Percentiles rank a stretch among this genome's conserved stretches.
Conservation (phyloP, 768 basidiomycete genomes). For the Trichaptum fuscoviolaceum region DNA sequence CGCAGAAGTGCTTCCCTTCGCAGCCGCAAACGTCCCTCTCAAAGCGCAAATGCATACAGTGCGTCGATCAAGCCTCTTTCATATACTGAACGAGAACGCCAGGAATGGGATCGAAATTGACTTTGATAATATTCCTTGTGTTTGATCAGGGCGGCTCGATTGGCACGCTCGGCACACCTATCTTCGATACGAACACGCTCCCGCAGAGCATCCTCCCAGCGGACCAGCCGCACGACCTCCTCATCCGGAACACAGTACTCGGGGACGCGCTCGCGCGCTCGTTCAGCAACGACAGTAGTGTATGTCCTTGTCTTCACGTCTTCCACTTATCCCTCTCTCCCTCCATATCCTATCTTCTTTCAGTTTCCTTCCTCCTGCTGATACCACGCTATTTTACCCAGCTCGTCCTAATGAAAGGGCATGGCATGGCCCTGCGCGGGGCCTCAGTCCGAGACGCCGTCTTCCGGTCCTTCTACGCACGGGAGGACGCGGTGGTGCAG, state of each 20-base stretch:
- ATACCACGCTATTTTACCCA: background rate
- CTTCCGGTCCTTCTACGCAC: conserved; percentile 1
- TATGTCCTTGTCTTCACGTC: background rate
- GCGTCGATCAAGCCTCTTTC: background rate
- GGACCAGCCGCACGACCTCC: conserved; percentile 1
- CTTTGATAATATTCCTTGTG: no score
- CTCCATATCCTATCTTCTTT: background rate
- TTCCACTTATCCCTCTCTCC: background rate
- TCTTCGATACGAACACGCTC: conserved; percentile 5
- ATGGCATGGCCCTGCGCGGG: background rate
- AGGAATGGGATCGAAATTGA: no score
- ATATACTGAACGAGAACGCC: background rate
- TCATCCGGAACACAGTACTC: conserved; percentile 4
- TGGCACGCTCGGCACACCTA: conserved; percentile 6
- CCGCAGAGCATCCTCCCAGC: conserved; percentile 3
- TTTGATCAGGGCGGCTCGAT: conserved; percentile 1
- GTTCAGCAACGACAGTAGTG: background rate
- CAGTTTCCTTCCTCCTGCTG: no score
- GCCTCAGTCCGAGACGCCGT: background rate
- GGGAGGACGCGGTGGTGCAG: background rate
- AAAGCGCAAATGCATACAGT: conserved; percentile 3
- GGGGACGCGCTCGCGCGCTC: background rate
- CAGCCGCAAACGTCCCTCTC: background rate
- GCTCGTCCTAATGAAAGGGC: background rate
- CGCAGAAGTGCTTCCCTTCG: conserved; percentile 2